Evolutionary conservation across 1,284 basidiomycete genomes (phyloP).

Genomic region (Ganoderma resinaceum): DNA sequence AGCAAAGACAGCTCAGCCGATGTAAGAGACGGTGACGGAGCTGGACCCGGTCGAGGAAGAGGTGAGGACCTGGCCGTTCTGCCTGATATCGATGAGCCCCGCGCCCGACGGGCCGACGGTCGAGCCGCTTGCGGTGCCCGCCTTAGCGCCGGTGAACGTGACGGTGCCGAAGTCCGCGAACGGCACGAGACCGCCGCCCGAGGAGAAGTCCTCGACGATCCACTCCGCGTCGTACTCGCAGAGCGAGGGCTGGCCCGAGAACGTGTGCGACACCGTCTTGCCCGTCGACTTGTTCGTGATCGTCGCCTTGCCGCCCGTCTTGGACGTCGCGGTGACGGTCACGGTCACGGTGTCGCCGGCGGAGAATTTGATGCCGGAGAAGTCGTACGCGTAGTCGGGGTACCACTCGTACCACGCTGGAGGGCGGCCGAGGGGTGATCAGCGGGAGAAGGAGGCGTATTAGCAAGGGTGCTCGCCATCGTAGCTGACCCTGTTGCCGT

Average conservation of each 20-base stretch:
- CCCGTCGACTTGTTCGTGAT: constrained; percentile 41
- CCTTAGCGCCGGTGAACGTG: constrained; percentile 31
- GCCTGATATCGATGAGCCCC: constrained; percentile 42
- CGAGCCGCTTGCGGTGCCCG: constrained; percentile 18
- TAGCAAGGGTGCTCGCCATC: constrained; percentile 29
- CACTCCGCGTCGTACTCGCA: constrained; percentile 40
- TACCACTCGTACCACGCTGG: constrained; percentile 48
- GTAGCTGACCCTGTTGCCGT: constrained; percentile 32
- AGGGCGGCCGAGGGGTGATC: not conserved
- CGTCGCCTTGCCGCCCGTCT: constrained; percentile 38
- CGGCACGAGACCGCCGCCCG: constrained; percentile 40
- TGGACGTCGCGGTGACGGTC: constrained; percentile 39
- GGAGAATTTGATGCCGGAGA: constrained; percentile 40
- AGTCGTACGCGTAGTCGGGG: constrained; percentile 44
- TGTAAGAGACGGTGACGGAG: constrained; percentile 38
- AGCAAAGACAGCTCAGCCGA: not conserved
- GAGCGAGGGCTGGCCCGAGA: constrained; percentile 41
- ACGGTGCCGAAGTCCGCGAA: constrained; percentile 47
- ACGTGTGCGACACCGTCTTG: constrained; percentile 37
- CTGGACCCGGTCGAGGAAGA: constrained; percentile 31
- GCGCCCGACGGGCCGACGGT: constrained; percentile 32
- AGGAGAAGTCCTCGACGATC: constrained; percentile 45
- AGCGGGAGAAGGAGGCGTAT: too few relatives aligned
- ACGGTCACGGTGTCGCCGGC: constrained; percentile 41
- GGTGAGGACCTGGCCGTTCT: constrained; percentile 38